Evolutionary conservation across 208 protist genomes (phyloP).

Genomic region (Sergeia podlipaevii): DNA sequence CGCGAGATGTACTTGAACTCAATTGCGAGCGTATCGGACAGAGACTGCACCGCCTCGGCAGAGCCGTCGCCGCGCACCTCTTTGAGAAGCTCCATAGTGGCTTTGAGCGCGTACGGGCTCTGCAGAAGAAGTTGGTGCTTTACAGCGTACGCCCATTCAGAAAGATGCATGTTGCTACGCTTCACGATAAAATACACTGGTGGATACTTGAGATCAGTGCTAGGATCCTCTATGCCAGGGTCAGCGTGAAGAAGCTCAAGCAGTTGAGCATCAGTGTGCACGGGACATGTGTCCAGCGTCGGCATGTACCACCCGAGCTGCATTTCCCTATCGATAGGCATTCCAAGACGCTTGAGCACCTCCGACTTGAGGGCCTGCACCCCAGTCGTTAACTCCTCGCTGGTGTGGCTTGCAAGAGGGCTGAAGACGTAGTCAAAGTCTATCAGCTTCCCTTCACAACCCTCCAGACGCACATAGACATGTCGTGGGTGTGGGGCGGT

Average conservation of each 20-base stretch:
- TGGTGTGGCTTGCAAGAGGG: constrained; percentile 10
- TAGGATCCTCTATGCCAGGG: constrained; percentile 77
- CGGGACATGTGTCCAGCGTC: constrained; percentile 76
- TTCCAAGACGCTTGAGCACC: constrained; percentile 36
- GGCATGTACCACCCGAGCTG: constrained; percentile 86
- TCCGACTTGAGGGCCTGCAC: constrained; percentile 26
- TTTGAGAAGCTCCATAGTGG: constrained; percentile 59
- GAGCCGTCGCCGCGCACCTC: constrained; percentile 82
- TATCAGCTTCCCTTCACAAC: constrained; percentile 82
- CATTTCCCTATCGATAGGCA: constrained; percentile 62
- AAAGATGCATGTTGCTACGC: constrained; percentile 70
- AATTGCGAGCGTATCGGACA: constrained; percentile 63
- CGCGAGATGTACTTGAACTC: constrained; percentile 77
- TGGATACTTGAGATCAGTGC: constrained; percentile 54
- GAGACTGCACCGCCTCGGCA: constrained; percentile 44
- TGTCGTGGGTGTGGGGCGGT: constrained; percentile 64
- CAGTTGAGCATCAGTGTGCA: constrained; percentile 74
- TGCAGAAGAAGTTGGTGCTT: constrained; percentile 88
- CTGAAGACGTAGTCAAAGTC: constrained; percentile 83
- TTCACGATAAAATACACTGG: constrained; percentile 90
- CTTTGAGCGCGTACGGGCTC: constrained; percentile 82
- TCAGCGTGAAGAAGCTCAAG: constrained; percentile 73
- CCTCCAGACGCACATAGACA: constrained; percentile 81
- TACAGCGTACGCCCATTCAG: constrained; percentile 89
- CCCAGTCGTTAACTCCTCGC: neutral